phyloP scores from a whole-genome alignment of 495 filamentous ascomycete species.

The Clohesyomyces aquaticus region DNA sequence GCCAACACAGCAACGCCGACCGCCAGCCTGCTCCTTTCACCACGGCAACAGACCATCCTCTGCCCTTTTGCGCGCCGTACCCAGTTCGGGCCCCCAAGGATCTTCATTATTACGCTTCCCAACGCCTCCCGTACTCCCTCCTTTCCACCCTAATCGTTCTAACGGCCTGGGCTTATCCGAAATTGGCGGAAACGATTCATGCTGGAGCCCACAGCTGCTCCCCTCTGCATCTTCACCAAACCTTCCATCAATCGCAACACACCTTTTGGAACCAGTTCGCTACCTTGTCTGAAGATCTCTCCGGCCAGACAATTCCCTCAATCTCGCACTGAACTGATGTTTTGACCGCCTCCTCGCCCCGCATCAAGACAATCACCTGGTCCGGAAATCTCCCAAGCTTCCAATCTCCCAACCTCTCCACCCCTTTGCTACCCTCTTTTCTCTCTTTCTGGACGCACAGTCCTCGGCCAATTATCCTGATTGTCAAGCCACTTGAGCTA shows the following conservation, averaged over 20 bases:
- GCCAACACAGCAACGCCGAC: conserved; percentile 38
- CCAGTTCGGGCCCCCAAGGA: conserved; percentile 12
- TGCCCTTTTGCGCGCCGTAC: conserved; percentile 25
- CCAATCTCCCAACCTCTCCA: too few relatives aligned
- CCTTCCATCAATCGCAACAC: conserved; percentile 14
- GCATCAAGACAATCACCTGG: conserved; percentile 11
- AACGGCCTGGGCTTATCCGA: conserved; percentile 40
- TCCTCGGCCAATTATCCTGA: conserved; percentile 32
- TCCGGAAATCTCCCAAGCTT: conserved; percentile 14
- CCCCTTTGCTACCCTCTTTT: conserved; percentile 27
- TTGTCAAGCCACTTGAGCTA: conserved; percentile 41
- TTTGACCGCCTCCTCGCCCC: conserved; percentile 33
- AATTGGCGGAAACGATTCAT: conserved; percentile 43
- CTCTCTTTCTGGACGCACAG: conserved; percentile 36
- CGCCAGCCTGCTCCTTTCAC: conserved; percentile 28
- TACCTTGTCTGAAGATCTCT: conserved; percentile 8
- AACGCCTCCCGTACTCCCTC: conserved; percentile 10
- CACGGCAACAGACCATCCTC: conserved; percentile 33
- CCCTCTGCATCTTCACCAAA: conserved; percentile 14
- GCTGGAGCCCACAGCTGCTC: conserved; percentile 30
- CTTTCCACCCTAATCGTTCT: conserved; percentile 38
- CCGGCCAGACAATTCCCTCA: conserved; percentile 17
- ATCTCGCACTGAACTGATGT: conserved; percentile 13
- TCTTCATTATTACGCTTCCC: conserved; percentile 35
- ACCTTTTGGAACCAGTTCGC: conserved; percentile 7